Percentiles rank a stretch among this genome's conserved stretches.
phyloP scores from a whole-genome alignment of 164 flowering plant species.

The Chimonanthus praecox region DNA sequence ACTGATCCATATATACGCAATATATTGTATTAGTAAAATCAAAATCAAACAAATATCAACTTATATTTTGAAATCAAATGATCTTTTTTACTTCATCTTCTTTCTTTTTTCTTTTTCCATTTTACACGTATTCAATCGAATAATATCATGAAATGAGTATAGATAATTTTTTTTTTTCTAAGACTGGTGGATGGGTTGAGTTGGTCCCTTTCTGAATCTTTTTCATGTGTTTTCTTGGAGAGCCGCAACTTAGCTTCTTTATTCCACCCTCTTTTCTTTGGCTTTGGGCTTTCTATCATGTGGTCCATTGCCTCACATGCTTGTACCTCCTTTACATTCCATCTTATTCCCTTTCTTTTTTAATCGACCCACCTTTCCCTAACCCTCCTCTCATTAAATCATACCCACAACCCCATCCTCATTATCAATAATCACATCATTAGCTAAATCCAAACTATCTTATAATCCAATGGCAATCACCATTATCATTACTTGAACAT shows the following conservation, averaged over 20 bases:
- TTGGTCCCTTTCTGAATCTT: background rate
- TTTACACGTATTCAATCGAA: too few relatives aligned
- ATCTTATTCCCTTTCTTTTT: constrained; percentile 27
- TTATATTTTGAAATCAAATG: too few relatives aligned
- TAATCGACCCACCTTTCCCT: constrained; percentile 17
- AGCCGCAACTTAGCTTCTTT: constrained; percentile 12
- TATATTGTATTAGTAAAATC: too few relatives aligned
- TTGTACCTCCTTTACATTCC: constrained; percentile 32
- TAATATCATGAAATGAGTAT: too few relatives aligned
- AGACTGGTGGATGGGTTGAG: background rate
- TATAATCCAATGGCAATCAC: constrained; percentile 2
- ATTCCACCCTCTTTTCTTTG: constrained; percentile 18
- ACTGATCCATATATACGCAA: too few relatives aligned
- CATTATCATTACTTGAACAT: background rate
- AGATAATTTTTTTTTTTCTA: too few relatives aligned
- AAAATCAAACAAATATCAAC: too few relatives aligned
- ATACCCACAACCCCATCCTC: constrained; percentile 3
- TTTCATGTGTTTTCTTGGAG: background rate
- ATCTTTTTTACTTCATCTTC: too few relatives aligned
- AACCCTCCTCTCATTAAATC: constrained; percentile 22
- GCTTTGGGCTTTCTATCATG: constrained; percentile 21
- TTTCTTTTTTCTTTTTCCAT: too few relatives aligned
- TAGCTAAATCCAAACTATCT: background rate
- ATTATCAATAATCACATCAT: constrained; percentile 5
- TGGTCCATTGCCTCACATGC: constrained; percentile 39